A percentile compares a stretch with the other conserved stretches of the same genome.
These are phyloP conservation scores for Fusarium penzigii DNA, from an alignment of 2,329 filamentous ascomycete genomes.

Conservation along the genomic window DNA sequence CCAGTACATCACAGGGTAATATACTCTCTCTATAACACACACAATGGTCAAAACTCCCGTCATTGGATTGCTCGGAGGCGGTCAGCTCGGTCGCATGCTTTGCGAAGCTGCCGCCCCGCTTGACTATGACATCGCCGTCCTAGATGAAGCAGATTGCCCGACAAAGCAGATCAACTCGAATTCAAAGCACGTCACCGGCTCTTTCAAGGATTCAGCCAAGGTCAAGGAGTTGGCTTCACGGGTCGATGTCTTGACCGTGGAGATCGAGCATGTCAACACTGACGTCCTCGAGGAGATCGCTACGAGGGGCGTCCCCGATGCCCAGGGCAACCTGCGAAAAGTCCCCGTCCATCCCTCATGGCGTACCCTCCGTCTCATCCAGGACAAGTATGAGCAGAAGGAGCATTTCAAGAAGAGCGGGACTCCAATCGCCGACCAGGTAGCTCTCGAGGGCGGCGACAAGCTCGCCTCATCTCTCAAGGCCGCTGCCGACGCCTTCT, in stretches of 20 bases:
- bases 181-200: slow-evolving; percentile 74
- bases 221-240: slow-evolving; percentile 76
- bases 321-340: slow-evolving; percentile 42
- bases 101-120: slow-evolving; percentile 77
- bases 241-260: slow-evolving; percentile 84
- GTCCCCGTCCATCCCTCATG: slow-evolving; percentile 77
- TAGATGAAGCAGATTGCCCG: slow-evolving; percentile 75
- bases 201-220: slow-evolving; percentile 80
- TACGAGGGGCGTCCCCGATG: slow-evolving; percentile 54
- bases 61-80: slow-evolving; percentile 58
- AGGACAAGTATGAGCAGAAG: slow-evolving; percentile 93
- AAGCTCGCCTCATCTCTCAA: slow-evolving; percentile 61
- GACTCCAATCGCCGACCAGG: slow-evolving; percentile 72
- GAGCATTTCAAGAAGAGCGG: slow-evolving; percentile 68
- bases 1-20: no score
- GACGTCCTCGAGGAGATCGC: slow-evolving; percentile 82
- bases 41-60: slow-evolving; percentile 15
- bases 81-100: slow-evolving; percentile 90
- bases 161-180: slow-evolving; percentile 85
- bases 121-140: slow-evolving; percentile 75
- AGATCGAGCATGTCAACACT: slow-evolving; percentile 96
- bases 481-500: slow-evolving; percentile 63
- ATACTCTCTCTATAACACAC: no score
- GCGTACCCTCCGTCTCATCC: slow-evolving; percentile 83
- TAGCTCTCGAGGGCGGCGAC: slow-evolving; percentile 59